Evolutionary conservation across 2,329 filamentous ascomycete species (phyloP), one percentile per base, ranked within the genome.

Genomic region (Hymenoscyphus fraxineus): DNA sequence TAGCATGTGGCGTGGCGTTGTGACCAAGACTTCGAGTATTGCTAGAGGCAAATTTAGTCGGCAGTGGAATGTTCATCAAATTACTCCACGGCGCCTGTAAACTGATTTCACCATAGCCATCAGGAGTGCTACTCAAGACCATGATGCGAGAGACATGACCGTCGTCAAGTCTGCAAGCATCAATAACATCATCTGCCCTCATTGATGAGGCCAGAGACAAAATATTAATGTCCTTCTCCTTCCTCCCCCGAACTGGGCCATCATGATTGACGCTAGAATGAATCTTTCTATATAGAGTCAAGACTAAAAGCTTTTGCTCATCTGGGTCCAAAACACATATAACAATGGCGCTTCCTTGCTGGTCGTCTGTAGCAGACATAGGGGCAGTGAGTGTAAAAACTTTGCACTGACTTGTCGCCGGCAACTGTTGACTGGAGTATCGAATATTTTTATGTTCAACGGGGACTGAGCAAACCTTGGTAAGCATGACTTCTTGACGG

Each of bases 61-160:
- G 88, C 1, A 92, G 77, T 0, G 82, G 79, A n/a, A 93, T 78
- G 55, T 86, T 86, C n/a, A 87, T 85, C 13, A 90, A 80, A 61
- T 84, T 83, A 64, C 88, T 88, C 90, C 90, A 93, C 0, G 89
- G 90, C 6, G 89, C 89, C 75, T 93, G 90, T 10, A 91, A 78
- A 68, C 88, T 91, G 16, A 94, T 77, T 71, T 90, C 86, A 58
- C 85, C 83, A 38, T 83, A 82, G 1, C 88, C 88, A 68, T 86
- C 80, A 60, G 83, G 82, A 31, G 86, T 85, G 69, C 88, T 85
- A 2, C 87, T 89, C 15, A 94, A 78, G 32, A 91, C 86, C 2
- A 93, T 78, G 60, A 93, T 88, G 68, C 88, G 86, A 39, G 88
- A 86, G 62, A 89, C 80, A 32, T 82, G 80, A 1, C 87, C 87